These are phyloP conservation scores for Incumbomyces lentus DNA, from an alignment of 2,329 filamentous ascomycete genomes.

Conservation along the genomic window DNA sequence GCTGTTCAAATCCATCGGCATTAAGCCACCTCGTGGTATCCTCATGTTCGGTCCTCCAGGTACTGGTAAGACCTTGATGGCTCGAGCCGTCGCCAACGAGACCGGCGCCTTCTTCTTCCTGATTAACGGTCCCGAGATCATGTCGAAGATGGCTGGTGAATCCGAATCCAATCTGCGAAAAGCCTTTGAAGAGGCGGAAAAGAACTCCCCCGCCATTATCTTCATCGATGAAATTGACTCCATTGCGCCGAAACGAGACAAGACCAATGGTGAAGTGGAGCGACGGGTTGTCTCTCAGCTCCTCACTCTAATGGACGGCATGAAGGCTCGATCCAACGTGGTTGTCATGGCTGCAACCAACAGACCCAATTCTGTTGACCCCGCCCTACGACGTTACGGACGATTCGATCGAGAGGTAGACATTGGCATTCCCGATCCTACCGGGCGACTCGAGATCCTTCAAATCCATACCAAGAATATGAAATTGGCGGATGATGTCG, in stretches of 20 bases:
- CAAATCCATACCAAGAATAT: slow-evolving; percentile 99
- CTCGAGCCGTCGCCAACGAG: slow-evolving; percentile 95
- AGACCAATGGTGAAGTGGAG: slow-evolving; percentile 98
- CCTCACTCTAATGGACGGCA: slow-evolving; percentile 95
- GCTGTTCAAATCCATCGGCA: slow-evolving; percentile 99
- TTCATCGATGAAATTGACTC: slow-evolving; percentile 99
- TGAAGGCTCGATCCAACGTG: slow-evolving; percentile 98
- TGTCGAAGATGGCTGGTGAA: slow-evolving; percentile 99
- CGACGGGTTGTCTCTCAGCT: slow-evolving; percentile 97
- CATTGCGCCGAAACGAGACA: slow-evolving; percentile 98
- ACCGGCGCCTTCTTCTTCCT: slow-evolving; percentile 99
- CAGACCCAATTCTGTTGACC: slow-evolving; percentile 96
- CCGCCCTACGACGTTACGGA: slow-evolving; percentile 91
- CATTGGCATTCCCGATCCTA: slow-evolving; percentile 95
- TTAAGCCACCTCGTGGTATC: slow-evolving; percentile 97
- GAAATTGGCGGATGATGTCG: slow-evolving; percentile 95
- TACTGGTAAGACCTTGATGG: slow-evolving; percentile 99
- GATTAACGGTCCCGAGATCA: slow-evolving; percentile 98
- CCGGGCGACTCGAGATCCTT: slow-evolving; percentile 94
- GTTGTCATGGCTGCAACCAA: slow-evolving; percentile 99
- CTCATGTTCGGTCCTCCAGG: slow-evolving; percentile 92
- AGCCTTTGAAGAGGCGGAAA: slow-evolving; percentile 99
- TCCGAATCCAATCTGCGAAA: slow-evolving; percentile 97
- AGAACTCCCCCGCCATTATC: slow-evolving; percentile 98
- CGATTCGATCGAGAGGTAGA: slow-evolving; percentile 99